Conservation (phyloP, 2,329 filamentous ascomycete species). For the Botrytis sinoallii region DNA sequence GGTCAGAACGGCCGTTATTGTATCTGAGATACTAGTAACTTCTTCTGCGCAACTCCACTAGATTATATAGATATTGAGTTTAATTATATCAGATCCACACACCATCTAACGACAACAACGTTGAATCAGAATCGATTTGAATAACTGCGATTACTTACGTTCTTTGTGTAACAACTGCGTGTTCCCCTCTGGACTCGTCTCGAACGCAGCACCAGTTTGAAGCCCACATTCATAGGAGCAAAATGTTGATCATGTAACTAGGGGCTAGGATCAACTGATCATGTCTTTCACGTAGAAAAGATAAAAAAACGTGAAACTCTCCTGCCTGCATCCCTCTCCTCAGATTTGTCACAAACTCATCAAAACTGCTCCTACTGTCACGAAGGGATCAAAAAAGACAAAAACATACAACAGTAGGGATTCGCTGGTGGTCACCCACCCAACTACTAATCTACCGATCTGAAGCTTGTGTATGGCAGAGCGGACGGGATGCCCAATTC, state of each 20-base stretch:
- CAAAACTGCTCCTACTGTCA: too few relatives aligned
- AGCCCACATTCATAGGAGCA: not conserved
- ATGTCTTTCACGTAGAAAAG: not conserved
- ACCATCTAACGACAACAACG: not conserved
- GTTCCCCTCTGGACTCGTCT: not conserved
- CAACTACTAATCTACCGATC: not conserved
- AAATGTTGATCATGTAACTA: not conserved
- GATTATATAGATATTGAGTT: not conserved
- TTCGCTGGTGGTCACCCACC: not conserved
- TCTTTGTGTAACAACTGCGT: not conserved
- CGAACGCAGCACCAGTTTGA: not conserved
- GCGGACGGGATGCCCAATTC: not conserved
- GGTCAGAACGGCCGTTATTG: not conserved
- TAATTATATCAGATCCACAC: not conserved
- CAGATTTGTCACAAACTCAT: too few relatives aligned
- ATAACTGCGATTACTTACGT: not conserved
- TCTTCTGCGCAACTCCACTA: too few relatives aligned
- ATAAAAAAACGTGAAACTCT: too few relatives aligned
- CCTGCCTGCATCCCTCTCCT: too few relatives aligned
- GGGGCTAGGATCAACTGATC: not conserved
- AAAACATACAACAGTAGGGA: not conserved
- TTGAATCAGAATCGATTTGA: not conserved
- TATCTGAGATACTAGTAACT: not conserved
- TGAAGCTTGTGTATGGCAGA: not conserved
- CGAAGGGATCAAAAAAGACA: too few relatives aligned